Percentiles rank a stretch among this genome's conserved stretches.
Evolutionary conservation across 2,329 filamentous ascomycete genomes (phyloP).

Genomic region (Pseudogymnoascus sp.): DNA sequence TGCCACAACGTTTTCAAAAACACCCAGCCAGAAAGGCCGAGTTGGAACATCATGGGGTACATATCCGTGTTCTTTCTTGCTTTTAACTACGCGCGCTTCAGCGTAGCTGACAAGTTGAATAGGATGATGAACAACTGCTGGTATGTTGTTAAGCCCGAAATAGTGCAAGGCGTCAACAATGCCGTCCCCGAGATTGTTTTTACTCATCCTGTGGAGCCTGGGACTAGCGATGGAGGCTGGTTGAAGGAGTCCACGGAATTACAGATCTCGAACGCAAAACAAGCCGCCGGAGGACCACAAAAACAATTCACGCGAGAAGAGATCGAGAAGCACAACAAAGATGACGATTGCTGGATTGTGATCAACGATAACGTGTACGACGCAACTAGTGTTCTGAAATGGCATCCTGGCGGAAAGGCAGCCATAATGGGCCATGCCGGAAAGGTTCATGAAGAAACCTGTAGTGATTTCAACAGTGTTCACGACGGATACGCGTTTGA

Average conservation of each 20-base stretch:
- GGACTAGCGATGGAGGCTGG: slow-evolving; percentile 39
- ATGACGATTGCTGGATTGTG: slow-evolving; percentile 46
- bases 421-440: slow-evolving; percentile 43
- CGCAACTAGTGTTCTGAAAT: slow-evolving; percentile 37
- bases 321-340: slow-evolving; percentile 42
- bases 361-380: slow-evolving; percentile 45
- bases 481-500: slow-evolving; percentile 44
- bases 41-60: slow-evolving; percentile 40
- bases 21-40: slow-evolving; percentile 38
- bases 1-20: slow-evolving; percentile 44
- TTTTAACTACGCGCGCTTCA: not conserved
- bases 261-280: slow-evolving; percentile 37
- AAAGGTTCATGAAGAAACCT: slow-evolving; percentile 40
- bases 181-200: slow-evolving; percentile 32
- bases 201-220: slow-evolving; percentile 39
- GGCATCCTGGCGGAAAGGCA: slow-evolving; percentile 43
- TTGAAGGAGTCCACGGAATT: slow-evolving; percentile 41
- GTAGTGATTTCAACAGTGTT: slow-evolving; percentile 41
- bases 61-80: not conserved
- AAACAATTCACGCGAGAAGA: slow-evolving; percentile 46
- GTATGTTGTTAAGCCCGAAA: slow-evolving; percentile 36
- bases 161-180: slow-evolving; percentile 23
- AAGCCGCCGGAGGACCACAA: slow-evolving; percentile 36
- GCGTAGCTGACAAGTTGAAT: not conserved
- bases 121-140: slow-evolving; percentile 48